Conservation (phyloP, 2,329 filamentous ascomycete genomes). For the Albophoma yamanashiensis region DNA sequence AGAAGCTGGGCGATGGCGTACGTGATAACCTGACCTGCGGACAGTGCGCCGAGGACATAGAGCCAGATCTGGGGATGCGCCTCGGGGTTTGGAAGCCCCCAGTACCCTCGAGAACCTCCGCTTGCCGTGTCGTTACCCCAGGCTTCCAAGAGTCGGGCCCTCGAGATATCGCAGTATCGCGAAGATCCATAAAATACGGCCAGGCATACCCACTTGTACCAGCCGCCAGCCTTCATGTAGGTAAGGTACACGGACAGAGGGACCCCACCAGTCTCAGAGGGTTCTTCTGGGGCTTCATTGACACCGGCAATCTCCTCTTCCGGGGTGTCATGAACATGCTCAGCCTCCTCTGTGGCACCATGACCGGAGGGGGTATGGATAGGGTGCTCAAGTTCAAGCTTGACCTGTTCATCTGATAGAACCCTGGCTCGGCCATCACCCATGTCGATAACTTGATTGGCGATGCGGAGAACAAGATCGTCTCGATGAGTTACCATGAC, state of each 20-base stretch:
- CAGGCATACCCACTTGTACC: slow-evolving; percentile 61
- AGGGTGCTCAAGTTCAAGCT: slow-evolving; percentile 24
- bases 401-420: slow-evolving; percentile 33
- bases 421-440: slow-evolving; percentile 45
- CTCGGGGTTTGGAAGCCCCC: slow-evolving; percentile 48
- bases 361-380: slow-evolving; percentile 17
- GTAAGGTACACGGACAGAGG: slow-evolving; percentile 69
- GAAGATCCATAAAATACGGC: slow-evolving; percentile 52
- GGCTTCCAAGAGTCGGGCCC: slow-evolving; percentile 74
- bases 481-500: slow-evolving; percentile 74
- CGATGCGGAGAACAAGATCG: slow-evolving; percentile 64
- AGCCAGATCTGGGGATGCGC: slow-evolving; percentile 66
- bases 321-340: slow-evolving; percentile 19
- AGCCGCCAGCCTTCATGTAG: slow-evolving; percentile 71
- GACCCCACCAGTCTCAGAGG: slow-evolving; percentile 53
- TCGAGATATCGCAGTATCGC: slow-evolving; percentile 52
- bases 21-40: slow-evolving; percentile 45
- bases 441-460: slow-evolving; percentile 64
- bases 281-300: slow-evolving; percentile 21
- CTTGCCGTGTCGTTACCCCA: slow-evolving; percentile 57
- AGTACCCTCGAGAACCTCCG: slow-evolving; percentile 8
- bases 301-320: slow-evolving; percentile 8
- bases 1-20: slow-evolving; percentile 53
- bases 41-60: slow-evolving; percentile 56
- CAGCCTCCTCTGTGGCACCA: slow-evolving; percentile 9